phyloP scores from a whole-genome alignment of 164 flowering plant genomes.

The Echeveria elegans region DNA sequence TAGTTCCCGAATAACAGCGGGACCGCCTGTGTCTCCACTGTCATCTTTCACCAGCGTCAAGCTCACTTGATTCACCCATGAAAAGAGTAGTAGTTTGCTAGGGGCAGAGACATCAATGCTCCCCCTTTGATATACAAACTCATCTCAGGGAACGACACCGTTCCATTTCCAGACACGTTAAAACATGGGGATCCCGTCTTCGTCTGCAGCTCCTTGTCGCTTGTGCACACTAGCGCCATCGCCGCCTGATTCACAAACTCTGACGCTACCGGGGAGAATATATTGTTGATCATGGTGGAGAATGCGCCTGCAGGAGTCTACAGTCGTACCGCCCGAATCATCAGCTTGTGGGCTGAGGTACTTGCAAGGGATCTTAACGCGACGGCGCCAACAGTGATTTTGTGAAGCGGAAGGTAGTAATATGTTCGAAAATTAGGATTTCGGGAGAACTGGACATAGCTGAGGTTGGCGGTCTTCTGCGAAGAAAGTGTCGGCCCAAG shows the following conservation, averaged over 20 bases:
- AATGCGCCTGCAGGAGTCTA: too few relatives aligned
- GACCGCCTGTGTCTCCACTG: not conserved
- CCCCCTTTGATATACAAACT: constrained; percentile 15
- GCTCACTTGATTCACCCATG: constrained; percentile 3
- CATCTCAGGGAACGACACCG: constrained; percentile 14
- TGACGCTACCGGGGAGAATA: constrained; percentile 10
- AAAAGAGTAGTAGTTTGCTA: constrained; percentile 12
- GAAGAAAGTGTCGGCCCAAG: constrained; percentile 5
- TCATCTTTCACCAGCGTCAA: not conserved
- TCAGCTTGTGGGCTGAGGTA: too few relatives aligned
- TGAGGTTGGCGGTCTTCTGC: constrained; percentile 11
- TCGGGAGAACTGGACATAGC: constrained; percentile 12
- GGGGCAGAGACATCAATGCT: constrained; percentile 11
- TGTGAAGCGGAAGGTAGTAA: constrained; percentile 18
- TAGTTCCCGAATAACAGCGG: not conserved
- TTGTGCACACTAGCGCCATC: not conserved
- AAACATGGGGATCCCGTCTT: constrained; percentile 14
- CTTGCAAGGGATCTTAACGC: constrained; percentile 15
- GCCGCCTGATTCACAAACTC: constrained; percentile 7
- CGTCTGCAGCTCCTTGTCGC: constrained; percentile 10
- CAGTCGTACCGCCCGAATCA: too few relatives aligned
- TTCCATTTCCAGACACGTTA: constrained; percentile 6
- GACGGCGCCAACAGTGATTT: constrained; percentile 12
- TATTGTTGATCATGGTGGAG: constrained; percentile 10
- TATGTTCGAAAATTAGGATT: constrained; percentile 7